These are phyloP conservation scores for Macadamia tetraphylla DNA, from an alignment of 164 flowering plant genomes.

Conservation along the genomic window DNA sequence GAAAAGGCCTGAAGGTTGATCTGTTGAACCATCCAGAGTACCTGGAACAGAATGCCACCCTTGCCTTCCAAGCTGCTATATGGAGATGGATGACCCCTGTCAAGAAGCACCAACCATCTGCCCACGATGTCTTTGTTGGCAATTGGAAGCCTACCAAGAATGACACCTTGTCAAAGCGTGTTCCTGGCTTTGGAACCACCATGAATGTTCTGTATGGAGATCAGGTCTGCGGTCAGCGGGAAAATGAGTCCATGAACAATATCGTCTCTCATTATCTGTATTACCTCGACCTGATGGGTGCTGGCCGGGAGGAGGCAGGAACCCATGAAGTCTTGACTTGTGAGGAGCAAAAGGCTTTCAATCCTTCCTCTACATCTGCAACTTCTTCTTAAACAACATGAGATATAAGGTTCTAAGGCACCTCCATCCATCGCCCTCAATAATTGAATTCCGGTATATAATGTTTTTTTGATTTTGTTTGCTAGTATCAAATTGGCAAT, in stretches of 20 bases:
- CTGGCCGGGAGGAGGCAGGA: conserved; percentile 69
- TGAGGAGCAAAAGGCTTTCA: conserved; percentile 63
- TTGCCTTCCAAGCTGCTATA: conserved; percentile 80
- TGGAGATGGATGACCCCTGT: conserved; percentile 72
- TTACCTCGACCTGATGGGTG: conserved; percentile 78
- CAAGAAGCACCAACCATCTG: conserved; percentile 66
- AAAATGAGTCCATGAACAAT: conserved; percentile 61
- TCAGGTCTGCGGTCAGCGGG: conserved; percentile 61
- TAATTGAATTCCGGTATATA: too few species aligned
- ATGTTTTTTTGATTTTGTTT: too few species aligned
- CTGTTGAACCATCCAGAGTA: conserved; percentile 74
- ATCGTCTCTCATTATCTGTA: conserved; percentile 69
- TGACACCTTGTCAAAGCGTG: conserved; percentile 69
- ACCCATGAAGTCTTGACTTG: conserved; percentile 53
- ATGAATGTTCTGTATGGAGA: conserved; percentile 86
- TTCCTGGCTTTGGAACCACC: conserved; percentile 77
- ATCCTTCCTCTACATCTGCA: conserved; percentile 31
- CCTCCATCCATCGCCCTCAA: too few species aligned
- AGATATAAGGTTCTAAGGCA: too few species aligned
- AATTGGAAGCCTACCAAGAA: conserved; percentile 91
- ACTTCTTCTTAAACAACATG: conserved; percentile 33
- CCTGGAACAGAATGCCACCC: conserved; percentile 79
- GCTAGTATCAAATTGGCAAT: too few species aligned
- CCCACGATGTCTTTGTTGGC: conserved; percentile 76
- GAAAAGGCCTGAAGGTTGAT: conserved; percentile 59